These are phyloP conservation scores for Brettanomyces anomalus DNA, from an alignment of 805 yeast genomes.

Conservation along the genomic window DNA sequence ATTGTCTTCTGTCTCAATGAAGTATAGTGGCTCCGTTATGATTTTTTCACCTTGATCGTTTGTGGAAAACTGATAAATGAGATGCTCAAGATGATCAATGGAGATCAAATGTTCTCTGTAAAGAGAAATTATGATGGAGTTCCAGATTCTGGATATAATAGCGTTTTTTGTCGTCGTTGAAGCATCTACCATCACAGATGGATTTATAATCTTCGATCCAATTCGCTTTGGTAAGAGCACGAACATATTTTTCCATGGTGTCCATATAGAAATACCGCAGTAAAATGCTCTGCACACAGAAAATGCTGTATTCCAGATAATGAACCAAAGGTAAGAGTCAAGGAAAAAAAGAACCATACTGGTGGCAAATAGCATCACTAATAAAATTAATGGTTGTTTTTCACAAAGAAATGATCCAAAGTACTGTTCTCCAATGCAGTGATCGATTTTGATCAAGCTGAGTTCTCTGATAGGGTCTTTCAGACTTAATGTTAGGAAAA, in stretches of 20 bases:
- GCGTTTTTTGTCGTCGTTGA: slow-evolving; percentile 36
- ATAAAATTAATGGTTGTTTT: slow-evolving; percentile 47
- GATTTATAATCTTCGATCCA: slow-evolving; percentile 54
- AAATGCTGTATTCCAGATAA: slow-evolving; percentile 66
- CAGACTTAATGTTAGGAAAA: slow-evolving; percentile 63
- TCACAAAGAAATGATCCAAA: slow-evolving; percentile 46
- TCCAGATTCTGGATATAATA: slow-evolving; percentile 69
- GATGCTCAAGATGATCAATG: slow-evolving; percentile 58
- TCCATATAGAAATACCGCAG: slow-evolving; percentile 75
- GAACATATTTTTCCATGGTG: slow-evolving; percentile 82
- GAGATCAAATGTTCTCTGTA: slow-evolving; percentile 72
- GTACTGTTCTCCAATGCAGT: slow-evolving; percentile 55
- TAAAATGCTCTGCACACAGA: slow-evolving; percentile 61
- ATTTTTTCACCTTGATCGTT: slow-evolving; percentile 31
- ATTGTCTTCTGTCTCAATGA: slow-evolving; percentile 76
- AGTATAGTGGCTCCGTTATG: slow-evolving; percentile 66
- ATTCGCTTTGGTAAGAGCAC: slow-evolving; percentile 71
- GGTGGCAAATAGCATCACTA: slow-evolving; percentile 45
- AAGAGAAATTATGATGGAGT: slow-evolving; percentile 75
- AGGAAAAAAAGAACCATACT: slow-evolving; percentile 65
- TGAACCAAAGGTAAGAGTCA: slow-evolving; percentile 83
- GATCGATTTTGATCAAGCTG: slow-evolving; percentile 40
- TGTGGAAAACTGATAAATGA: slow-evolving; percentile 44
- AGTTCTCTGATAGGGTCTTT: slow-evolving; percentile 69
- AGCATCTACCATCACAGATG: slow-evolving; percentile 25